phyloP scores from a whole-genome alignment of 805 yeast species.

The Kodamaea leandrae region DNA sequence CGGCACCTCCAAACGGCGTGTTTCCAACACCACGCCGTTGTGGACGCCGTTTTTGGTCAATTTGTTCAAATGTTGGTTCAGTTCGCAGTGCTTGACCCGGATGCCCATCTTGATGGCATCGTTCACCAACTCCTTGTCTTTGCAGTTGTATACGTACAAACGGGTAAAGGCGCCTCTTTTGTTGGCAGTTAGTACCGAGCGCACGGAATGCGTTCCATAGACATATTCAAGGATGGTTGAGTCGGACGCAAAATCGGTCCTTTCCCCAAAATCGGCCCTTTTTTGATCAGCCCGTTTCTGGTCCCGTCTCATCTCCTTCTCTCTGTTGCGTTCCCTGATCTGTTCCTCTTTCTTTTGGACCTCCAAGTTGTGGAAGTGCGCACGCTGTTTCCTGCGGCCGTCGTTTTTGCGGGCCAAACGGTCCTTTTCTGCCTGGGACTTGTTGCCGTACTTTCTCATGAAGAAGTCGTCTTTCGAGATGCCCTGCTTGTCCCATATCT shows the following conservation, averaged over 20 bases:
- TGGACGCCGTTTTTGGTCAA: conserved; percentile 71
- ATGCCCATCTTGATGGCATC: conserved; percentile 45
- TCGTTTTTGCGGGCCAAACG: conserved; percentile 30
- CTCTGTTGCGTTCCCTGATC: conserved; percentile 17
- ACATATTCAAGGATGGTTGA: conserved; percentile 51
- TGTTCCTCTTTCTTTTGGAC: conserved; percentile 21
- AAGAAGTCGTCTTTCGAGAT: conserved; percentile 41
- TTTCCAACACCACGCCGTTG: conserved; percentile 73
- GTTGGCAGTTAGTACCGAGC: conserved; percentile 60
- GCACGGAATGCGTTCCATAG: conserved; percentile 73
- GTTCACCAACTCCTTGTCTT: conserved; percentile 42
- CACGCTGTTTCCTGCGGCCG: conserved; percentile 16
- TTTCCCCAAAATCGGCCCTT: background rate
- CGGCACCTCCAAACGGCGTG: conserved; percentile 49
- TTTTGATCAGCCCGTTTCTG: conserved; percentile 3
- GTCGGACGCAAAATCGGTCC: background rate
- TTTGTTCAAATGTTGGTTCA: conserved; percentile 55
- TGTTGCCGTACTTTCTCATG: conserved; percentile 32
- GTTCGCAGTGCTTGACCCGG: conserved; percentile 30
- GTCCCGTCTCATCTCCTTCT: conserved; percentile 6
- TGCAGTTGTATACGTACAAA: conserved; percentile 46
- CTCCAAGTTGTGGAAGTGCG: conserved; percentile 7
- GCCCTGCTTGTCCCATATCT: conserved; percentile 38
- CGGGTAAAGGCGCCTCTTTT: conserved; percentile 53
- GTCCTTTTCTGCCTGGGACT: conserved; percentile 24